Conservation (phyloP, 139 green algal species). For the Chlorella sp. region DNA sequence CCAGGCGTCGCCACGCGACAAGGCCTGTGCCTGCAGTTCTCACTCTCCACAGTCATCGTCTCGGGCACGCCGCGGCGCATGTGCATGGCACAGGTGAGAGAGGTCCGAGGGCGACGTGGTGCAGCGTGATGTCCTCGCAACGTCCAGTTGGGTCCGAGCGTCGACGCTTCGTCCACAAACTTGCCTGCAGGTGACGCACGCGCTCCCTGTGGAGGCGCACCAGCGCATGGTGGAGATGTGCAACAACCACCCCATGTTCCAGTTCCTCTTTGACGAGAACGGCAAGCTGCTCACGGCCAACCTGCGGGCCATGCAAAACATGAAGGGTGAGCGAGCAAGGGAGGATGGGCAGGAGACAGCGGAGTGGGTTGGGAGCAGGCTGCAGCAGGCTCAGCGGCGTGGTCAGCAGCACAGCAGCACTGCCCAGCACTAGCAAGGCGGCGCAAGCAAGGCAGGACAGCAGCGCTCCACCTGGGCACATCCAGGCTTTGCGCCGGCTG, state of each 20-base stretch:
- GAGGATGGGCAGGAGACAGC: too few relatives aligned
- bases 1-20: not conserved
- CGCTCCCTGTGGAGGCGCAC: slow-evolving; percentile 26
- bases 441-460: too few relatives aligned
- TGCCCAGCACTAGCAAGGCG: too few relatives aligned
- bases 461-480: too few relatives aligned
- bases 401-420: too few relatives aligned
- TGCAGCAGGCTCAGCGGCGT: too few relatives aligned
- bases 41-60: not conserved
- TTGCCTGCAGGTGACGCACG: slow-evolving; percentile 4
- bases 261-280: slow-evolving; percentile 57
- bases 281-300: slow-evolving; percentile 53
- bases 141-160: not conserved
- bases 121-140: not conserved
- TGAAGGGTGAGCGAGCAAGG: slow-evolving; percentile 37
- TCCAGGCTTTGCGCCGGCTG: too few relatives aligned
- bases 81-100: slow-evolving; percentile 2
- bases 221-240: slow-evolving; percentile 46
- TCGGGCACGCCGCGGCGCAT: not conserved
- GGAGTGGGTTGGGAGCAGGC: too few relatives aligned
- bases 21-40: not conserved
- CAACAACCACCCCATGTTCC: slow-evolving; percentile 58
- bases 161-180: not conserved
- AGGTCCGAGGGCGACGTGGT: not conserved
- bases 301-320: slow-evolving; percentile 42